Evolutionary conservation across 495 filamentous ascomycete genomes (phyloP).

Genomic region (Wilcoxina mikolae): DNA sequence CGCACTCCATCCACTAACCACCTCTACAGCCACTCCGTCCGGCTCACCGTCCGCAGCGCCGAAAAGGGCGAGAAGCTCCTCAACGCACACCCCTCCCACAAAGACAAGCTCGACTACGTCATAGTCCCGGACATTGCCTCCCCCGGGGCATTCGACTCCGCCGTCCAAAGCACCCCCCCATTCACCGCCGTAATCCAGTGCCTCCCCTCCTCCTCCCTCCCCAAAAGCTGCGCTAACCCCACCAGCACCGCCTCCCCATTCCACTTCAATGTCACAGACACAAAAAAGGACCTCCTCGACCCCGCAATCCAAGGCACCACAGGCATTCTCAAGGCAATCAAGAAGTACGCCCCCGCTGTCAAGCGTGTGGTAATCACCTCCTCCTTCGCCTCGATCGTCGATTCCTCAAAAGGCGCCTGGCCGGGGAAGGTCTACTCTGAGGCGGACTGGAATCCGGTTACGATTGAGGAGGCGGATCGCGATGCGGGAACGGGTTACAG

Average conservation of each 20-base stretch:
- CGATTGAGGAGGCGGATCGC: constrained; percentile 47
- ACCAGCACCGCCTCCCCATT: constrained; percentile 60
- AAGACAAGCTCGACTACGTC: constrained; percentile 54
- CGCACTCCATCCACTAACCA: not conserved
- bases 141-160: constrained; percentile 62
- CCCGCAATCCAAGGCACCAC: constrained; percentile 77
- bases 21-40: constrained; percentile 45
- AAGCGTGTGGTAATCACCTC: constrained; percentile 73
- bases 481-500: constrained; percentile 48
- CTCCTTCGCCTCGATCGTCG: constrained; percentile 65
- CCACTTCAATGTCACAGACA: constrained; percentile 48
- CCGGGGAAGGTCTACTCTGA: constrained; percentile 24
- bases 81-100: constrained; percentile 46
- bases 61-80: constrained; percentile 65
- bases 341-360: constrained; percentile 56
- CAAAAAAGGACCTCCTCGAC: constrained; percentile 67
- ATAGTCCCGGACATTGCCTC: constrained; percentile 74
- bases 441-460: constrained; percentile 29
- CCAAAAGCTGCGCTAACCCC: not conserved
- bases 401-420: constrained; percentile 30
- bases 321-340: constrained; percentile 60
- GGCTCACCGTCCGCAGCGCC: constrained; percentile 68
- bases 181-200: constrained; percentile 69
- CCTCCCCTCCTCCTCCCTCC: not conserved
- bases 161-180: constrained; percentile 53